Conservation (phyloP, 495 filamentous ascomycete genomes). For the Geopyxis carbonaria region DNA sequence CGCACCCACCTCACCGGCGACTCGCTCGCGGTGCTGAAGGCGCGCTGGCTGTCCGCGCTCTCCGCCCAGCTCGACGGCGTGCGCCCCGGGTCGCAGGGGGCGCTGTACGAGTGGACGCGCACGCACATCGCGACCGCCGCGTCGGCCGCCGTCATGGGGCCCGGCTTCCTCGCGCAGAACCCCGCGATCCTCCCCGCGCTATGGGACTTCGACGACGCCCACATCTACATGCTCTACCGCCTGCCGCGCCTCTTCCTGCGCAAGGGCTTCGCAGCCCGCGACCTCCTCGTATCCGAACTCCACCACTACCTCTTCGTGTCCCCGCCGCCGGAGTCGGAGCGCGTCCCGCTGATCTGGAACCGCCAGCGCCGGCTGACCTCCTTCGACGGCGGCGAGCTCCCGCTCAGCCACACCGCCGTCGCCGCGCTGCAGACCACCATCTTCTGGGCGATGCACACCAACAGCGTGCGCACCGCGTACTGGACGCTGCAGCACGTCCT, state of each 20-base stretch:
- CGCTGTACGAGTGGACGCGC: background rate
- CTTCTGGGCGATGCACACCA: background rate
- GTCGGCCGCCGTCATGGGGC: background rate
- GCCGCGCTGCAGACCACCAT: background rate
- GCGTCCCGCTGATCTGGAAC: background rate
- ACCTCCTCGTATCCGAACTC: background rate
- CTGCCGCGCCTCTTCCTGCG: background rate
- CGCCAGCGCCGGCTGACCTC: no score
- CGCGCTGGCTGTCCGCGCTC: background rate
- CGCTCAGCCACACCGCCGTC: background rate
- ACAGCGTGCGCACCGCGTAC: background rate
- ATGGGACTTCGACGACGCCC: background rate
- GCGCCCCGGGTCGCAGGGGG: background rate
- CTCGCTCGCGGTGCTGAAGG: background rate
- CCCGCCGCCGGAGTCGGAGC: background rate
- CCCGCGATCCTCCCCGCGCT: background rate
- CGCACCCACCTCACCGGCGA: background rate
- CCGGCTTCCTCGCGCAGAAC: background rate
- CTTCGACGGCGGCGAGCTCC: no score
- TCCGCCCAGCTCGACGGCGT: background rate
- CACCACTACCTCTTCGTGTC: background rate
- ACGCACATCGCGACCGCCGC: background rate
- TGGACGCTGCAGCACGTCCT: background rate
- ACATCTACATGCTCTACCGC: background rate
- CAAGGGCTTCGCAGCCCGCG: background rate